Conservation (phyloP, 345 rosid species). For the Populus davidiana region DNA sequence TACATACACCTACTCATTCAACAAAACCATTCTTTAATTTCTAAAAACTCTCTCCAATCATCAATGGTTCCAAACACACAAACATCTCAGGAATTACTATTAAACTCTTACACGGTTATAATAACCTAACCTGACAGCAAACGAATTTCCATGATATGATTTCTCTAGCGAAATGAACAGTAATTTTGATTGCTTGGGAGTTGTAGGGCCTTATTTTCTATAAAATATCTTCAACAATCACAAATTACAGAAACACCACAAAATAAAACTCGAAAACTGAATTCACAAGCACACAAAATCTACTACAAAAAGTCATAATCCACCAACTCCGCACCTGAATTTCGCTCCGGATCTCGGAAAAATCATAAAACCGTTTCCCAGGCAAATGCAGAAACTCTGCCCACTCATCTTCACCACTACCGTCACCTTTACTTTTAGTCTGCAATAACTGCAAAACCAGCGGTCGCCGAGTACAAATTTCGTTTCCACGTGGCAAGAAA, state of each 20-base stretch:
- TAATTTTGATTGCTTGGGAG: too few relatives aligned
- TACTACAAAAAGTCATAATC: background rate
- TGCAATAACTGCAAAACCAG: constrained; percentile 92
- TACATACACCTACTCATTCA: background rate
- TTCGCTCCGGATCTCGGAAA: constrained; percentile 90
- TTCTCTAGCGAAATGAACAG: too few relatives aligned
- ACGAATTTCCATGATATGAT: background rate
- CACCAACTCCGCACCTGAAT: constrained; percentile 52
- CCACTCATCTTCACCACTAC: constrained; percentile 82
- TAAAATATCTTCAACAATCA: background rate
- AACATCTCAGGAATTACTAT: background rate
- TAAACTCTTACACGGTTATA: background rate
- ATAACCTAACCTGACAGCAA: background rate
- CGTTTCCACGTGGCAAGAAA: constrained; percentile 87
- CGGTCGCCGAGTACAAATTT: constrained; percentile 95
- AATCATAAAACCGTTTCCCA: constrained; percentile 70
- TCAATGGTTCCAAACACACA: background rate
- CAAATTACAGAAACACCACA: background rate
- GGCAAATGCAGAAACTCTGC: constrained; percentile 95
- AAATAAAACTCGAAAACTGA: background rate
- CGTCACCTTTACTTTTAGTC: constrained; percentile 58
- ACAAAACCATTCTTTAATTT: background rate
- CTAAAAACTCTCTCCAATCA: background rate
- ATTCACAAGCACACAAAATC: background rate
- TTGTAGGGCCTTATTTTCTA: background rate